phyloP scores from a whole-genome alignment of 2,329 filamentous ascomycete species.

The Sphaerulina musiva region DNA sequence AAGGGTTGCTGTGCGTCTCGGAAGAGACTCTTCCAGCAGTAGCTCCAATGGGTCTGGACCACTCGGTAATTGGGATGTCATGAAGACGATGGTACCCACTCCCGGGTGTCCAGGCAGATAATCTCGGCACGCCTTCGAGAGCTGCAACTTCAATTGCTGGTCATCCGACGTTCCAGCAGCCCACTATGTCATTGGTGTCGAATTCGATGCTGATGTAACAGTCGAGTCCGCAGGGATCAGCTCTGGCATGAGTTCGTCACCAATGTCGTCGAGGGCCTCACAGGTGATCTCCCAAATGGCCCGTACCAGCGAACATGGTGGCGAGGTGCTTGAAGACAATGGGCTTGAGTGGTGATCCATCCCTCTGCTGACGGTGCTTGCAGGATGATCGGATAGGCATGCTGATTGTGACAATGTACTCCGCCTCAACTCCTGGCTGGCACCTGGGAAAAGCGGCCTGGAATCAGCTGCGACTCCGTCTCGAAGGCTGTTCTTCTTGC shows the following conservation, averaged over 20 bases:
- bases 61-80: neutral
- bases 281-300: neutral
- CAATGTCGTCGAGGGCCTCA: neutral
- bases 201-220: neutral
- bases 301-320: neutral
- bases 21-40: neutral
- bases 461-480: too few species aligned
- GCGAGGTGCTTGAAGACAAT: neutral
- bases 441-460: too few species aligned
- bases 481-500: neutral
- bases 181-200: neutral
- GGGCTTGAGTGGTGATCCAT: neutral
- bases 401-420: too few species aligned
- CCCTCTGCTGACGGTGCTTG: neutral
- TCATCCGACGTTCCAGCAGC: neutral
- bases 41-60: neutral
- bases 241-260: neutral
- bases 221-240: neutral
- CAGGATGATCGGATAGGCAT: too few species aligned
- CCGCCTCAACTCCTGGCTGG: too few species aligned
- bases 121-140: neutral
- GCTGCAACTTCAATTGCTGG: neutral
- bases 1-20: neutral
- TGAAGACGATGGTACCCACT: neutral
- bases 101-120: neutral